Percentiles rank a stretch among this genome's conserved stretches.
phyloP scores from a whole-genome alignment of 2,329 filamentous ascomycete genomes.

The Verticillium nubilum region DNA sequence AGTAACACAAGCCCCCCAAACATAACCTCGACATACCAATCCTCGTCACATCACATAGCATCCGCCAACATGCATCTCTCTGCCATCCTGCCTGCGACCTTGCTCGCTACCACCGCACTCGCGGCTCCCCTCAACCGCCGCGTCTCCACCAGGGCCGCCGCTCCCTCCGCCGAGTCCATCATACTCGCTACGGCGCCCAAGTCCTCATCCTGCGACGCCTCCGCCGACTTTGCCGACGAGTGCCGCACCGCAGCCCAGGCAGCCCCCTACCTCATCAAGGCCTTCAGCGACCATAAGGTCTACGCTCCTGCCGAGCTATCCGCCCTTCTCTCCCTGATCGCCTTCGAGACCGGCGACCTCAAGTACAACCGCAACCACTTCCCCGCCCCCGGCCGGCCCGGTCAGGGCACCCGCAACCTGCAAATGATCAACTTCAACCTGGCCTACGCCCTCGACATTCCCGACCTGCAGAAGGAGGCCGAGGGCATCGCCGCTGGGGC shows the following conservation, averaged over 20 bases:
- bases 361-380: constrained; percentile 63
- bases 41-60: constrained; percentile 13
- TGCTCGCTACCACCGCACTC: constrained; percentile 18
- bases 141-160: constrained; percentile 15
- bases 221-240: constrained; percentile 40
- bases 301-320: constrained; percentile 55
- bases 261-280: constrained; percentile 47
- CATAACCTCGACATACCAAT: background rate
- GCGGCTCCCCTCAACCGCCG: constrained; percentile 13
- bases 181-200: constrained; percentile 52
- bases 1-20: background rate
- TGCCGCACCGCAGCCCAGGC: constrained; percentile 63
- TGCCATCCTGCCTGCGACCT: constrained; percentile 16
- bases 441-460: constrained; percentile 39
- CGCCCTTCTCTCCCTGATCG: constrained; percentile 64
- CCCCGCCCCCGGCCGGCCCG: constrained; percentile 40
- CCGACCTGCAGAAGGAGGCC: constrained; percentile 25
- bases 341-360: constrained; percentile 66
- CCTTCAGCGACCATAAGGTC: constrained; percentile 54
- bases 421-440: constrained; percentile 39
- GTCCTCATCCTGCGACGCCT: constrained; percentile 46
- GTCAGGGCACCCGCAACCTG: constrained; percentile 65
- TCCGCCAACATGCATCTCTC: constrained; percentile 21
- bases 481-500: constrained; percentile 18
- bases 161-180: constrained; percentile 19